Percentiles rank a stretch among this genome's conserved stretches.
These are phyloP conservation scores for Carallia brachiata DNA, from an alignment of 345 rosid genomes.

Conservation along the genomic window DNA sequence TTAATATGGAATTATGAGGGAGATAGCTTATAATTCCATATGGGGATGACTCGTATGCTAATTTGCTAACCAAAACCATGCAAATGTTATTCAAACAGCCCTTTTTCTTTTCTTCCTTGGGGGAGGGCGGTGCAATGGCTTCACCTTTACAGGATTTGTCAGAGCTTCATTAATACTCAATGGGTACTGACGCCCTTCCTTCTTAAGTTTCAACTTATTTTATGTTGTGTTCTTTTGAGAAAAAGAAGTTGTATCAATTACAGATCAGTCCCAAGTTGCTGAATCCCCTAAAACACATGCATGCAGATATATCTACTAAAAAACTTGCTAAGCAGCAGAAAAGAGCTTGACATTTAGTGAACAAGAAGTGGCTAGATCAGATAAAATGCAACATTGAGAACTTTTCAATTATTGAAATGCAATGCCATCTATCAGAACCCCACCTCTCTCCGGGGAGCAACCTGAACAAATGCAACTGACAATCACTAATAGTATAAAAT, in stretches of 20 bases:
- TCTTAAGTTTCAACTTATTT: conserved; percentile 68
- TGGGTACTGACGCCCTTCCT: conserved; percentile 71
- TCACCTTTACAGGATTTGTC: conserved; percentile 55
- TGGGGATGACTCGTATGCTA: too few species aligned
- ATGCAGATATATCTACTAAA: conserved; percentile 2
- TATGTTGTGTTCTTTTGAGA: conserved; percentile 61
- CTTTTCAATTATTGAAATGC: neutral
- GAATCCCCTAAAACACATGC: conserved; percentile 47
- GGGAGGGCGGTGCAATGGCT: neutral
- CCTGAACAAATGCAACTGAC: too few species aligned
- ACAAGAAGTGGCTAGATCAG: too few species aligned
- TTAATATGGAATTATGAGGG: too few species aligned
- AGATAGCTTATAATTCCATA: too few species aligned
- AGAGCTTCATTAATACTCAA: conserved; percentile 57
- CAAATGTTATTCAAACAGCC: neutral
- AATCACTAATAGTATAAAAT: neutral
- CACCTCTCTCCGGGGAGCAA: neutral
- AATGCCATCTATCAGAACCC: too few species aligned
- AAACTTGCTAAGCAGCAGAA: neutral
- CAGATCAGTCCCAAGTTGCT: conserved; percentile 75
- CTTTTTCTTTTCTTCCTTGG: neutral
- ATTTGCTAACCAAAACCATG: too few species aligned
- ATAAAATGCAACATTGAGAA: neutral
- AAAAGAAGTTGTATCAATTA: conserved; percentile 70
- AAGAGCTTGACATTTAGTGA: neutral